These are phyloP conservation scores for Nakazawaea laoshanensis DNA, from an alignment of 805 yeast genomes.

Conservation along the genomic window DNA sequence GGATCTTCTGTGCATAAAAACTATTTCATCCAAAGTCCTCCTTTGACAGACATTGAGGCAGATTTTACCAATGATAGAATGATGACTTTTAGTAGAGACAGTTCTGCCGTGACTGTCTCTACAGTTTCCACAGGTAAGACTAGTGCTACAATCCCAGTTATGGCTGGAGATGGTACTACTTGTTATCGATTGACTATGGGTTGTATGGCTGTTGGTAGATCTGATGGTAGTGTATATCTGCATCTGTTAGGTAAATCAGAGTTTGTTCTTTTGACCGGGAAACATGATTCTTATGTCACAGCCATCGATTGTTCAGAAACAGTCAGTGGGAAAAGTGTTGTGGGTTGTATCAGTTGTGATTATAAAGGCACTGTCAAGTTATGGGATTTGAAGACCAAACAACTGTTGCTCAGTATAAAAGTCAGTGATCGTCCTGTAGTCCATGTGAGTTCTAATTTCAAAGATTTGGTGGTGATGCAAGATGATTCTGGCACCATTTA, in stretches of 20 bases:
- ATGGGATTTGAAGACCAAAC: slow-evolving; percentile 23
- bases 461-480: slow-evolving; percentile 16
- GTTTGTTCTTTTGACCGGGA: too few species aligned
- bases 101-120: slow-evolving; percentile 18
- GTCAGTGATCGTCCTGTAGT: slow-evolving; percentile 14
- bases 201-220: slow-evolving; percentile 21
- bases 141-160: slow-evolving; percentile 13
- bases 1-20: slow-evolving; percentile 18
- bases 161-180: neutral
- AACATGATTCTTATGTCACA: slow-evolving; percentile 19
- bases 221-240: slow-evolving; percentile 25
- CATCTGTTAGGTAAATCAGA: too few species aligned
- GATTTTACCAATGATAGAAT: slow-evolving; percentile 19
- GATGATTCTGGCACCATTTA: slow-evolving; percentile 16
- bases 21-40: slow-evolving; percentile 13
- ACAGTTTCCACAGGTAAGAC: slow-evolving; percentile 17
- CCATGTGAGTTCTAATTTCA: slow-evolving; percentile 21
- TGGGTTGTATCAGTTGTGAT: slow-evolving; percentile 23
- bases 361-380: slow-evolving; percentile 19
- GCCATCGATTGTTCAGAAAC: slow-evolving; percentile 14
- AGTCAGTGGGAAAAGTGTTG: slow-evolving; percentile 17
- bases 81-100: slow-evolving; percentile 16
- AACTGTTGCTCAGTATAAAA: slow-evolving; percentile 7
- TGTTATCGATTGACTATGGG: too few species aligned
- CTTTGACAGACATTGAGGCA: slow-evolving; percentile 18